Percentiles rank a stretch among this genome's conserved stretches.
Conservation (phyloP, 495 filamentous ascomycete species). For the Penicillium robsamsonii region DNA sequence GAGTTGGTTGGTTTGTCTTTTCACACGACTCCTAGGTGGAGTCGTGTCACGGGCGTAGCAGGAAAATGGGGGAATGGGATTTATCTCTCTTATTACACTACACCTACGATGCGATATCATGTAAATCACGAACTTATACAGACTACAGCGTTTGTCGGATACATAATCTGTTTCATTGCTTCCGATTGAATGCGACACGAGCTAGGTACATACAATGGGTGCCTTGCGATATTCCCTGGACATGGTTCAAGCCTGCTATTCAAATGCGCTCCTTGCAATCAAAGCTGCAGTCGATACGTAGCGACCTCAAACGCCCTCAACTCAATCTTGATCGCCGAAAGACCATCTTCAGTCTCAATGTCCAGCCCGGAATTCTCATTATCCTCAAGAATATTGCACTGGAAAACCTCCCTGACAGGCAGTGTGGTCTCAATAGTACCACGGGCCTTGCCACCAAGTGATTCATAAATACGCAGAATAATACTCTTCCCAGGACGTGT, state of each 20-base stretch:
- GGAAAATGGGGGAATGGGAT: conserved; percentile 9
- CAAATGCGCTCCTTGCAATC: background rate
- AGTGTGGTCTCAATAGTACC: conserved; percentile 64
- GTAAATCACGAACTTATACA: conserved; percentile 25
- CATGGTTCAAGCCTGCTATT: background rate
- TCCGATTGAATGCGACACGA: background rate
- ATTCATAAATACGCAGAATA: conserved; percentile 83
- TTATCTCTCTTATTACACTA: background rate
- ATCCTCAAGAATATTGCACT: conserved; percentile 70
- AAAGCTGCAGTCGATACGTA: conserved; percentile 76
- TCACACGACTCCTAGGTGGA: conserved; percentile 10
- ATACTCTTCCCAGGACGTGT: conserved; percentile 71
- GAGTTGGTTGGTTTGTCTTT: conserved; percentile 15
- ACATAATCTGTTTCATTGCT: background rate
- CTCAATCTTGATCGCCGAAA: conserved; percentile 56
- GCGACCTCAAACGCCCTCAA: conserved; percentile 88
- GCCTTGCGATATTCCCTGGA: background rate
- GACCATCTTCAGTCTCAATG: conserved; percentile 44
- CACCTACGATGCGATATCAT: conserved; percentile 15
- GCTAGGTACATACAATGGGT: background rate
- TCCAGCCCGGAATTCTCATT: conserved; percentile 51
- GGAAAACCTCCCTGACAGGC: conserved; percentile 71
- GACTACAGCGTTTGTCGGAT: conserved; percentile 9
- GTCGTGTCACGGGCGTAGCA: conserved; percentile 2
- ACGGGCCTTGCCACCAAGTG: conserved; percentile 76